phyloP scores from a whole-genome alignment of 768 basidiomycete genomes.

The Mycena sanguinolenta region DNA sequence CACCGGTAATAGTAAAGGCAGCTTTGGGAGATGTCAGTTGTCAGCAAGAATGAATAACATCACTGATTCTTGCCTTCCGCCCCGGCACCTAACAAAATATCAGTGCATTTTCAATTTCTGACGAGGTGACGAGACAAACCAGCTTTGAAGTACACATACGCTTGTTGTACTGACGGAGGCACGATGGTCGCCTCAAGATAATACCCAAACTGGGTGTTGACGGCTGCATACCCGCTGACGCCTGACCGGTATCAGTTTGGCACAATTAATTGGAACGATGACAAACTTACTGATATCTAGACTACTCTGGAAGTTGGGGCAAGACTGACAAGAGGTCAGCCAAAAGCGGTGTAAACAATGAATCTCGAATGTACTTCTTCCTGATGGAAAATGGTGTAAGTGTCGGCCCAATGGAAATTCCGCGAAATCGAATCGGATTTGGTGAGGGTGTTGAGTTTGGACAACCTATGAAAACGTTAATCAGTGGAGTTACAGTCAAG shows the following conservation, averaged over 20 bases:
- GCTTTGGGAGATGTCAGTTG: constrained; percentile 24
- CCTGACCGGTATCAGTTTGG: too few species aligned
- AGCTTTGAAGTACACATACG: constrained; percentile 33
- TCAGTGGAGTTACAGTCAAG: too few species aligned
- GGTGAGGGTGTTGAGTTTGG: constrained; percentile 37
- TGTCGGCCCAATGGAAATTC: constrained; percentile 38
- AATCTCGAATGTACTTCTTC: constrained; percentile 21
- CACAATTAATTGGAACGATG: too few species aligned
- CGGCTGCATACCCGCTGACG: constrained; percentile 17
- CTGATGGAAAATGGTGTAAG: constrained; percentile 40
- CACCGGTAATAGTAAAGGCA: constrained; percentile 38
- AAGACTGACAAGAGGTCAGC: constrained; percentile 18
- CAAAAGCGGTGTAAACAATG: neutral
- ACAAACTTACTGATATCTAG: constrained; percentile 30
- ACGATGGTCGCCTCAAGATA: constrained; percentile 42
- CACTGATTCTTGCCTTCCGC: neutral
- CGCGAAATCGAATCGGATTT: constrained; percentile 18
- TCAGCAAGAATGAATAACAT: too few species aligned
- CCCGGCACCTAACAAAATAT: neutral
- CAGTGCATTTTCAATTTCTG: too few species aligned
- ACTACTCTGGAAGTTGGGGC: constrained; percentile 40
- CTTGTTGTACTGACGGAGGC: constrained; percentile 41
- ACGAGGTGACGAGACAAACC: constrained; percentile 19
- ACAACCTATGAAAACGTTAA: constrained; percentile 21
- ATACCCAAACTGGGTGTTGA: constrained; percentile 38